A percentile compares a stretch with the other conserved stretches of the same genome.
Conservation (phyloP, 352 stramenopile species). For the Phytophthora rubi region DNA sequence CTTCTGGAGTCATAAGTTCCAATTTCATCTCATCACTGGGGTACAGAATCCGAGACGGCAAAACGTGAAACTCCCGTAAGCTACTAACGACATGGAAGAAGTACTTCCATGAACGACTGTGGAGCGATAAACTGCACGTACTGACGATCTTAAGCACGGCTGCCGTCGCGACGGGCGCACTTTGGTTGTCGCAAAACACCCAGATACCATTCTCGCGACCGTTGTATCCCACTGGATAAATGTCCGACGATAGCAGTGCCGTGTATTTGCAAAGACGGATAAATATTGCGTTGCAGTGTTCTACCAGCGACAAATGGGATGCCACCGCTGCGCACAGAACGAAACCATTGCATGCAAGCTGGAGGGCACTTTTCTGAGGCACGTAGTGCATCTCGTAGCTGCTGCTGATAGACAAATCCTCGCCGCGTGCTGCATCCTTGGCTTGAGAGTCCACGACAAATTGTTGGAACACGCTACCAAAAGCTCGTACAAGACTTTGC, state of each 20-base stretch:
- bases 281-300: conserved; percentile 74
- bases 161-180: conserved; percentile 67
- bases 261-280: conserved; percentile 70
- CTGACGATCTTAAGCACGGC: conserved; percentile 72
- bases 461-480: conserved; percentile 77
- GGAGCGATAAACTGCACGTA: conserved; percentile 62
- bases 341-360: conserved; percentile 81
- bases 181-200: conserved; percentile 77
- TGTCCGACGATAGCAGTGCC: conserved; percentile 57
- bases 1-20: conserved; percentile 55
- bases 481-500: conserved; percentile 54
- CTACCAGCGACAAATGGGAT: conserved; percentile 54
- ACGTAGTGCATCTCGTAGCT: conserved; percentile 60
- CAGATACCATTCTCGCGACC: conserved; percentile 56
- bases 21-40: conserved; percentile 33
- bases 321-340: conserved; percentile 69
- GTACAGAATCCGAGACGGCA: conserved; percentile 59
- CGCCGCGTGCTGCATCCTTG: conserved; percentile 40
- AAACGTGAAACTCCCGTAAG: conserved; percentile 67
- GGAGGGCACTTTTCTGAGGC: conserved; percentile 73
- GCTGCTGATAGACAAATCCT: conserved; percentile 30
- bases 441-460: conserved; percentile 68
- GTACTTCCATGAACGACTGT: conserved; percentile 59
- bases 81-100: conserved; percentile 70
- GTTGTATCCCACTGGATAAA: conserved; percentile 71